phyloP scores from a whole-genome alignment of 257 asterid species.

The Nicotiana noctiflora region DNA sequence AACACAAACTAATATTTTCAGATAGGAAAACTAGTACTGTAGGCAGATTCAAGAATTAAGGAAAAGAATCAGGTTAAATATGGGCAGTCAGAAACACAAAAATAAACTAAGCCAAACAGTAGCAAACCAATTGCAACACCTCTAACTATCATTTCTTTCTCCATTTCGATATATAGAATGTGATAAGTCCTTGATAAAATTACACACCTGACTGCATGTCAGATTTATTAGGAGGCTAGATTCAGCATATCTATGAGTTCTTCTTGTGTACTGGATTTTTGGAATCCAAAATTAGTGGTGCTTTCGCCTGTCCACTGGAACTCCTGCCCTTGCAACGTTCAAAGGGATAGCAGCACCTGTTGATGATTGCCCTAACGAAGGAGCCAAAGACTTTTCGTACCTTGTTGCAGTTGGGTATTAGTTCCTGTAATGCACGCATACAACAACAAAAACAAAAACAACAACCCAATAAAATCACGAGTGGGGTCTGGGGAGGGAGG shows the following conservation, averaged over 20 bases:
- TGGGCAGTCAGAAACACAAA: neutral
- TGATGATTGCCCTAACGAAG: slow-evolving; percentile 33
- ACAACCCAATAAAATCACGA: no score
- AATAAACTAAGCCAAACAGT: neutral
- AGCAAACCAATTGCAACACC: neutral
- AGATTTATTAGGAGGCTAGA: slow-evolving; percentile 29
- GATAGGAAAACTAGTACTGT: neutral
- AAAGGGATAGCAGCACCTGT: neutral
- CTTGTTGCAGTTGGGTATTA: slow-evolving; percentile 93
- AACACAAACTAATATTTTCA: neutral
- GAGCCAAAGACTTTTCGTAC: slow-evolving; percentile 31
- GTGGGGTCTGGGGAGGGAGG: no score
- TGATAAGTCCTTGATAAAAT: neutral
- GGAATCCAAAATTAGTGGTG: slow-evolving; percentile 26
- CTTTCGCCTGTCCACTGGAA: slow-evolving; percentile 23
- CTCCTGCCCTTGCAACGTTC: slow-evolving; percentile 10
- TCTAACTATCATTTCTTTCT: neutral
- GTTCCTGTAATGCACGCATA: slow-evolving; percentile 72
- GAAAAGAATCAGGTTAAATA: neutral
- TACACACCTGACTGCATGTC: slow-evolving; percentile 48
- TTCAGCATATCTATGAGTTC: slow-evolving; percentile 30
- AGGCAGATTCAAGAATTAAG: neutral
- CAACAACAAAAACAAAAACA: no score
- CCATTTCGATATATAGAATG: neutral
- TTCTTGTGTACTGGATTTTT: slow-evolving; percentile 18